Percentiles rank a stretch among this genome's conserved stretches.
Conservation (phyloP, 805 yeast genomes). For the Lipomyces orientalis region DNA sequence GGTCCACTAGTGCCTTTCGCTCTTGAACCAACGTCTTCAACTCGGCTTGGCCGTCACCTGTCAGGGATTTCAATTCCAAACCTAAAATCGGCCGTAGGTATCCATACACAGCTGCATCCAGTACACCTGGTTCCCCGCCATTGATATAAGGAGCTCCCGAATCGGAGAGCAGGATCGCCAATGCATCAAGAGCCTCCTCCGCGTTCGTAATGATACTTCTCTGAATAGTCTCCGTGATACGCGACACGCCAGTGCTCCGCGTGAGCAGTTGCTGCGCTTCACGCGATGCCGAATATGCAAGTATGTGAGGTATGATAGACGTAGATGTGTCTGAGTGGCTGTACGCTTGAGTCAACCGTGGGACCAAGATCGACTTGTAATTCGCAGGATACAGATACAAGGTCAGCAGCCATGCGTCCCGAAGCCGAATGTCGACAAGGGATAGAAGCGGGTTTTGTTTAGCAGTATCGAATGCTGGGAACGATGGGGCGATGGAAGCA, state of each 20-base stretch:
- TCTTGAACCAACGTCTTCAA: constrained; percentile 14
- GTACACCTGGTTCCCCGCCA: constrained; percentile 18
- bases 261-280: constrained; percentile 12
- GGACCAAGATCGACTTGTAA: constrained; percentile 13
- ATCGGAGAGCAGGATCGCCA: constrained; percentile 11
- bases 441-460: constrained; percentile 12
- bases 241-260: constrained; percentile 3
- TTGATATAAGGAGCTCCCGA: neutral
- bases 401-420: constrained; percentile 28
- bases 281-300: neutral
- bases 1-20: constrained; percentile 11
- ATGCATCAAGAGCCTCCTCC: constrained; percentile 33
- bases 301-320: constrained; percentile 6
- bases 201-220: constrained; percentile 12
- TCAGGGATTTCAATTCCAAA: constrained; percentile 11
- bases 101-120: constrained; percentile 30
- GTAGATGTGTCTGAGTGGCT: constrained; percentile 5
- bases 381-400: constrained; percentile 17
- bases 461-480: neutral
- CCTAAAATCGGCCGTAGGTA: constrained; percentile 24
- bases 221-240: constrained; percentile 10
- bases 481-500: neutral
- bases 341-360: neutral
- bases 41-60: constrained; percentile 16
- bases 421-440: constrained; percentile 21